These are phyloP conservation scores for Yamadazyma philogaea DNA, from an alignment of 805 yeast genomes.

Conservation along the genomic window DNA sequence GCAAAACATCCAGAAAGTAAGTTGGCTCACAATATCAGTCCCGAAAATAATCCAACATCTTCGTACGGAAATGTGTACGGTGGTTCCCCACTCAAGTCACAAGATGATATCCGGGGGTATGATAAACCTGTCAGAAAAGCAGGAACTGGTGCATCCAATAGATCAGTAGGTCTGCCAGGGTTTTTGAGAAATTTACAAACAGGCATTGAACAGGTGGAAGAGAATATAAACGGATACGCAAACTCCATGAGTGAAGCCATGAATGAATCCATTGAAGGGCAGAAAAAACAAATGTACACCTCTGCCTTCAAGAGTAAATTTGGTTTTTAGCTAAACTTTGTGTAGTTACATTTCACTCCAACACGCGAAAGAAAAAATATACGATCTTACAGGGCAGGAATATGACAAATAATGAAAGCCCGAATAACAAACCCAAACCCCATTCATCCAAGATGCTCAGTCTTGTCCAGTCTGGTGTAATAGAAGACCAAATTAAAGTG, in stretches of 20 bases:
- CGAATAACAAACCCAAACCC: background rate
- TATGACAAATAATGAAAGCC: background rate
- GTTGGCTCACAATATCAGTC: constrained; percentile 46
- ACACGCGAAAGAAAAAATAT: background rate
- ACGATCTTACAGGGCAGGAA: background rate
- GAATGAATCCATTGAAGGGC: constrained; percentile 49
- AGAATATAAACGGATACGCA: constrained; percentile 56
- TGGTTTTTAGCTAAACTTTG: constrained; percentile 37
- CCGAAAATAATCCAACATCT: constrained; percentile 40
- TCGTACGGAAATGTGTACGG: constrained; percentile 26
- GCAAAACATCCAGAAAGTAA: constrained; percentile 59
- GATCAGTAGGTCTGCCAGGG: constrained; percentile 43
- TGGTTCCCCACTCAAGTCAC: constrained; percentile 4
- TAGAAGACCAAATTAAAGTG: background rate
- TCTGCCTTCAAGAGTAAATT: constrained; percentile 52
- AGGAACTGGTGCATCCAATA: constrained; percentile 27
- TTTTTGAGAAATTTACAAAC: constrained; percentile 46
- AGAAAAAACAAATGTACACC: constrained; percentile 48
- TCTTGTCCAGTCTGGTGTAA: constrained; percentile 1
- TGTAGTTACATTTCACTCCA: too few relatives aligned
- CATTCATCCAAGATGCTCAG: background rate
- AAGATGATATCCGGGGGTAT: constrained; percentile 31
- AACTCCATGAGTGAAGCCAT: constrained; percentile 50
- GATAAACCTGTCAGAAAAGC: constrained; percentile 46
- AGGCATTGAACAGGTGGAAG: constrained; percentile 54